Evolutionary conservation across 768 basidiomycete genomes (phyloP), one percentile per base, ranked within the genome.

Genomic region (Lyophyllum shimeji): DNA sequence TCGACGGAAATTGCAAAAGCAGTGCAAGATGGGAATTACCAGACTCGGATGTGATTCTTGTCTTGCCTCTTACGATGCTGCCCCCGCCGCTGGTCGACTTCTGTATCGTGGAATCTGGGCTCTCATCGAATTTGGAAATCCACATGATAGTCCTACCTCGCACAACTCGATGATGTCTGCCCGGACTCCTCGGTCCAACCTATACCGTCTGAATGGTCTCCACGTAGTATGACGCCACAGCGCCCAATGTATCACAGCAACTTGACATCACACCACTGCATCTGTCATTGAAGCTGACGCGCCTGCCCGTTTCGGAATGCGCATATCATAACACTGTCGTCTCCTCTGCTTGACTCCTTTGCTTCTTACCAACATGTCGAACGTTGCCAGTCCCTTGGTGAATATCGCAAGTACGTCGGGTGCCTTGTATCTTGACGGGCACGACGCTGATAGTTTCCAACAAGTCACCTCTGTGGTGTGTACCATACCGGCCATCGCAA

Each of bases 141-240:
- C 81, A 12, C 80, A 85, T 60, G 93, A 92, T 0, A 93, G 95
- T 1, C 77, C 84, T 63, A 78, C 96, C n/a, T 86, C 91, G 3
- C 92, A 93, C 67, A 80, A 96, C 11, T 71, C 80, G 51, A 71
- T 81, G 73, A 61, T 82, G 53, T 84, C 86, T 11, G 75, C 82
- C 2, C 70, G 72, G 20, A 64, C 72, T 0, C 59, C 64, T 5
- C 64, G 90, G 86, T 1, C 89, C 86, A 31, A 94, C 91, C 2
- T 95, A 91, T 67, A 96, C 95, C 0, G 93, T 96, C 39, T 78
- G 85, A 71, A 90, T 95, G 83, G 90, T 92, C 9, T 68, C 75
- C 7, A 73, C 76, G n/a, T n/a, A n/a, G 0, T 78, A 78, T 0
- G 81, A 91, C 65, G 78, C 71, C 24, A 66, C 75, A 7, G 80